phyloP scores from a whole-genome alignment of 1,284 basidiomycete genomes.

The Leccinum subatratum region DNA sequence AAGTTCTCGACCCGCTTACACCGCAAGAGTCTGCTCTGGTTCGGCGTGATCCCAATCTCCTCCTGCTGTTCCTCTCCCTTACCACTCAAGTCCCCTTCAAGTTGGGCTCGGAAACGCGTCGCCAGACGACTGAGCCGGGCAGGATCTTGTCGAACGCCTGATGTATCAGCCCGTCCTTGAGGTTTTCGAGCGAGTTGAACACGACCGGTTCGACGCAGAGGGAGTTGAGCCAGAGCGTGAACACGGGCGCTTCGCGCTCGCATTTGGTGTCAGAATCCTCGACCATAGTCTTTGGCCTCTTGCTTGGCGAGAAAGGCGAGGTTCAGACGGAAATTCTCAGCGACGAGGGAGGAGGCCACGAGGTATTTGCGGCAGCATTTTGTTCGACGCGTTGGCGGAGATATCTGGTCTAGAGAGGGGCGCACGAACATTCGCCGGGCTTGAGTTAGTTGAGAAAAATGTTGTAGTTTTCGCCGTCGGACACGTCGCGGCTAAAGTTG shows the following conservation, averaged over 20 bases:
- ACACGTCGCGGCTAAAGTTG: conserved; percentile 95
- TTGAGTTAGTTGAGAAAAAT: conserved; percentile 93
- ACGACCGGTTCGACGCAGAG: conserved; percentile 94
- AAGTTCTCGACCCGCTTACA: conserved; percentile 99
- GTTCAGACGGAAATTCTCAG: conserved; percentile 97
- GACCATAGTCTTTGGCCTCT: conserved; percentile 78
- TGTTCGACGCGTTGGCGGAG: conserved; percentile 82
- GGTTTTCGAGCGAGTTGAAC: conserved; percentile 94
- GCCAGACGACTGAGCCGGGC: conserved; percentile 91
- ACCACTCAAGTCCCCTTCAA: conserved; percentile 29
- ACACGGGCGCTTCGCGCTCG: conserved; percentile 95
- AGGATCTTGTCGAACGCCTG: conserved; percentile 96
- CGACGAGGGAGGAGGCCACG: conserved; percentile 83
- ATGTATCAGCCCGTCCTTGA: conserved; percentile 89
- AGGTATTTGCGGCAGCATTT: conserved; percentile 98
- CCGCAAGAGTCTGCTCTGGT: conserved; percentile 80
- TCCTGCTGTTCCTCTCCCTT: conserved; percentile 71
- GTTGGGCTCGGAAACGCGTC: conserved; percentile 89
- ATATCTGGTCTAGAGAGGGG: conserved; percentile 84
- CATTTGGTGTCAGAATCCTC: conserved; percentile 99
- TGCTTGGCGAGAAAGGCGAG: conserved; percentile 97
- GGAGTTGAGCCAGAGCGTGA: conserved; percentile 97
- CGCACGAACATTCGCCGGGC: conserved; percentile 83
- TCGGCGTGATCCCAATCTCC: conserved; percentile 72
- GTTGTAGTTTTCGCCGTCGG: conserved; percentile 96